Evolutionary conservation across 768 basidiomycete genomes (phyloP), one percentile per base, ranked within the genome.

Genomic region (Termitomyces bulborhizus): DNA sequence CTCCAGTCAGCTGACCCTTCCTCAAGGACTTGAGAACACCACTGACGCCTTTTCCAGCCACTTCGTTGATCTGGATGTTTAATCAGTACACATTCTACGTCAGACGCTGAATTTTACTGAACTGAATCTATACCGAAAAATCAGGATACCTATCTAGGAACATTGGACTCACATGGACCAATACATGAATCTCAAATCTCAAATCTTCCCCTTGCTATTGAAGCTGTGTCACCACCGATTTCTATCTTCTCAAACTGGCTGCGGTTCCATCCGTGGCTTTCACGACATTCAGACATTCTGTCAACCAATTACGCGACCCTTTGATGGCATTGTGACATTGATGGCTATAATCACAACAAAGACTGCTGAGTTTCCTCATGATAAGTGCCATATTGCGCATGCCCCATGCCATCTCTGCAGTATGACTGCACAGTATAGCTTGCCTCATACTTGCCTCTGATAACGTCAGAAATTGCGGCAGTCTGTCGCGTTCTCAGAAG

Each of bases 21-120:
- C 37, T 47, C 6, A 43, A 18, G 36, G 37, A 21, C 37, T 29
- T 27, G 31, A 26, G 57, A 49, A 34, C 55, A 53, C 51, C 1
- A 54, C 32, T 51, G 53, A 47, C 54, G 57, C 57, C 55, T 57
- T 61, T 44, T 59, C 51, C 60, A 92, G 90, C 82, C 3, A 70
- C 71, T 2, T 85, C 86, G 1, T 73, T 94, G 56, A 68, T 86
- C 52, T 95, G 93, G 93, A 95, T 95, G 93, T 72, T 90, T 61
- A 72, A 72, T 21, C 88, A 93, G 64, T 92, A 93, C 65, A 80
- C 85, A 47, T 89, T 82, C 69, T 95, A 95, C 70, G 81, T 94
- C 64, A 71, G 70, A 59, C 37, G 11, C n/a, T 50, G 29, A 16
- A 29, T 11, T 27, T 6, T 40, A 18, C 26, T n/a, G n/a, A n/a